Conservation (phyloP, 495 filamentous ascomycete genomes). For the Penicillium lagena region DNA sequence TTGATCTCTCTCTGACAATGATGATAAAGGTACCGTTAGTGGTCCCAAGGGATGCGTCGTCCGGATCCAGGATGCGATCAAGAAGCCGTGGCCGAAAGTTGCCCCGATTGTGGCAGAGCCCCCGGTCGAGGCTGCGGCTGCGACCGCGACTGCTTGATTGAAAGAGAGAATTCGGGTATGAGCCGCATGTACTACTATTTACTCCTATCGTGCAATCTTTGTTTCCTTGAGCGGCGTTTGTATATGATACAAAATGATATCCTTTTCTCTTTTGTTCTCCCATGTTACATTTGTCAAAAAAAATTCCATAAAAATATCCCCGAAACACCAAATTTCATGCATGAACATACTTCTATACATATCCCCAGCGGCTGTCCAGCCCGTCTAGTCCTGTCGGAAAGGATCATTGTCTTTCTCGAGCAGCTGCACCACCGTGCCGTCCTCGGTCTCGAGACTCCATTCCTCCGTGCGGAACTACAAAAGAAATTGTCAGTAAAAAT, state of each 20-base stretch:
- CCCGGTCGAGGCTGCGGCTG: slow-evolving; percentile 8
- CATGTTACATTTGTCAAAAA: not conserved
- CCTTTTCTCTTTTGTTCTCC: slow-evolving; percentile 20
- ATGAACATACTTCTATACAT: slow-evolving; percentile 17
- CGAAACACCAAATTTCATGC: slow-evolving; percentile 24
- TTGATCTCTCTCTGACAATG: not conserved
- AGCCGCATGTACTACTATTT: slow-evolving; percentile 34
- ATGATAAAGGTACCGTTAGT: slow-evolving; percentile 56
- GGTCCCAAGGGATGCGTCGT: slow-evolving; percentile 81
- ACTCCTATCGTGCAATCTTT: slow-evolving; percentile 27
- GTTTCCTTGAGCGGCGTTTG: slow-evolving; percentile 39
- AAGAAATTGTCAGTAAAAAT: not conserved
- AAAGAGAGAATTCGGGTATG: slow-evolving; percentile 7
- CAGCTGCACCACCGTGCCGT: slow-evolving; percentile 60
- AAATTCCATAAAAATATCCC: slow-evolving; percentile 2
- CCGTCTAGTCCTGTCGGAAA: slow-evolving; percentile 36
- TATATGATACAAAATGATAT: slow-evolving; percentile 46
- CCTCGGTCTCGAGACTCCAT: slow-evolving; percentile 67
- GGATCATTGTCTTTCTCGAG: slow-evolving; percentile 56
- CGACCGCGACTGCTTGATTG: slow-evolving; percentile 20
- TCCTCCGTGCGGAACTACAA: slow-evolving; percentile 63
- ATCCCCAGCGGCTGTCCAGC: not conserved
- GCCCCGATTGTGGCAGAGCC: slow-evolving; percentile 23
- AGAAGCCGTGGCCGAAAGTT: slow-evolving; percentile 74
- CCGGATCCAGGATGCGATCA: slow-evolving; percentile 83